phyloP scores from a whole-genome alignment of 352 stramenopile species.

The Thalassiosira hispida region DNA sequence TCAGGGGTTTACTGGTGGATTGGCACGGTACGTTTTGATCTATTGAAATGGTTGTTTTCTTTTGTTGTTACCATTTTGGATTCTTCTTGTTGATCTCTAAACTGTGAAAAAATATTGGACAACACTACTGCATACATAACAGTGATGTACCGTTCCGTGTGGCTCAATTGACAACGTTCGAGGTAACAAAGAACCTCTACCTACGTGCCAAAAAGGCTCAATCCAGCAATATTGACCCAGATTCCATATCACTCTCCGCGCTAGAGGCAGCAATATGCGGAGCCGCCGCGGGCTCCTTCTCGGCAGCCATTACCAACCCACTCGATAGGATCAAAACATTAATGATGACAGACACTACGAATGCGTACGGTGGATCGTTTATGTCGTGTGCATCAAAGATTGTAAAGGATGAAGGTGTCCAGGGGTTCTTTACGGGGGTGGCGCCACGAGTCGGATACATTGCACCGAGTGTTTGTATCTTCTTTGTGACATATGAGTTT shows the following conservation, averaged over 20 bases:
- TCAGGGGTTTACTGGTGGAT: constrained; percentile 65
- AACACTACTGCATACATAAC: no score
- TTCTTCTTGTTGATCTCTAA: neutral
- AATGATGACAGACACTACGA: constrained; percentile 70
- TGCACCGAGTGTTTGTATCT: constrained; percentile 77
- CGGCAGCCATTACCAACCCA: constrained; percentile 68
- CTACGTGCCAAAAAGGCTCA: constrained; percentile 59
- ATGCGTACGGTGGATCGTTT: constrained; percentile 54
- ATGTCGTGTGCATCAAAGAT: constrained; percentile 63
- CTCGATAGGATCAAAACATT: constrained; percentile 80
- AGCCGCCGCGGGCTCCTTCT: constrained; percentile 75
- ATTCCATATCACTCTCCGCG: constrained; percentile 36
- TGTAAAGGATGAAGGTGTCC: constrained; percentile 61
- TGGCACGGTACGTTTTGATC: constrained; percentile 42
- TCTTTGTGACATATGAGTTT: constrained; percentile 80
- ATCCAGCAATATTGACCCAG: neutral
- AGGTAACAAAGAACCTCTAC: constrained; percentile 75
- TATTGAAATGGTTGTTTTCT: neutral
- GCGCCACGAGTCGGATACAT: constrained; percentile 74
- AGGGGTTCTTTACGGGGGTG: constrained; percentile 61
- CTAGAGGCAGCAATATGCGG: constrained; percentile 75
- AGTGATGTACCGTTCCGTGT: constrained; percentile 80
- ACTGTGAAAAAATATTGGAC: no score
- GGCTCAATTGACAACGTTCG: constrained; percentile 71
- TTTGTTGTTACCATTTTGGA: neutral